Evolutionary conservation across 106 monocot species (phyloP), one percentile per base, ranked within the genome.

Genomic region (Triglochin maritima): DNA sequence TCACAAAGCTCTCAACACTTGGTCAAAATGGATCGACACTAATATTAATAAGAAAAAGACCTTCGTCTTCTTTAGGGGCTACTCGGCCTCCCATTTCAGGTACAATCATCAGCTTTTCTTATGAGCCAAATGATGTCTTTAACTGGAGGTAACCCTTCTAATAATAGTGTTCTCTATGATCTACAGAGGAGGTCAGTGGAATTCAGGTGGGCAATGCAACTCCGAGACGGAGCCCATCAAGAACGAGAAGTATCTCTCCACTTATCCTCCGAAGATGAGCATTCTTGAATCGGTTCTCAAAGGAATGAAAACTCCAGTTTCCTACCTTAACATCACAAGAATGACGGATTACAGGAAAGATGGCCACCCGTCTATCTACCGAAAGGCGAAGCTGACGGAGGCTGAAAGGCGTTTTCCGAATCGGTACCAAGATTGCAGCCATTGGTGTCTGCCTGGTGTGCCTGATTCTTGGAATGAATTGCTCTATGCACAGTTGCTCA

Each of bases 271-370:
- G n/a, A 81, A 83, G 68, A 87, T 87, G 75, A 66, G 43, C 44
- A 77, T 90, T 41, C 62, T 87, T 10, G 89, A 95, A 70, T 55
- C 72, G 0, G 90, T 95, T 47, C 71, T 95, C 61, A 69, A 70
- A 48, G 77, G 70, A 15, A 95, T 95, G 90, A 85, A 88, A 62
- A 87, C 87, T 3, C 82, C 77, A 4, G 85, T 87, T 43, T 61
- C 81, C 4, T 95, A 85, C 72, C 55, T 95, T 7, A 95, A 95
- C 61, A 90, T 95, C 15, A 90, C 95, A 42, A 83, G 85, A 60
- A 87, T 95, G 87, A 95, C 95, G 1, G 95, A 90, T 70, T 95
- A 90, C 72, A 69, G 90, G 55, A 95, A 95, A 66, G 95, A 95
- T 56, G 95, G 75, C 10, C 95, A 95, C 59, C 95, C 95, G 56